phyloP scores from a whole-genome alignment of 208 protist genomes.

The Trypanosoma conorhini region DNA sequence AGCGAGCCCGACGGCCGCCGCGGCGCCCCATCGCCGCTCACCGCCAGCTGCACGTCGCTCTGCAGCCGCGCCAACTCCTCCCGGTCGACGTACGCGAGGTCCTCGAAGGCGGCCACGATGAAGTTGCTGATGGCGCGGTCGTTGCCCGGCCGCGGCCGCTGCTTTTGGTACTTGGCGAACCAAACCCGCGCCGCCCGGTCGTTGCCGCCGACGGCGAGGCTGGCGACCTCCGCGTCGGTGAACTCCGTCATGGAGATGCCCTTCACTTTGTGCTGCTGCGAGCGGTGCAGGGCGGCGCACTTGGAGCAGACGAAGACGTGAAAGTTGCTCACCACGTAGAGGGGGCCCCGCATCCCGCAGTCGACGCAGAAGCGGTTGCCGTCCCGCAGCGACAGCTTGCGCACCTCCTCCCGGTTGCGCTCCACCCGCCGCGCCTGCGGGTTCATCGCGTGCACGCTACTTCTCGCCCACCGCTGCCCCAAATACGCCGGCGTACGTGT shows the following conservation, averaged over 20 bases:
- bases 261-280: constrained; percentile 88
- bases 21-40: constrained; percentile 12
- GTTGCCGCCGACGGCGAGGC: constrained; percentile 60
- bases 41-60: constrained; percentile 27
- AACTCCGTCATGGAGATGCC: constrained; percentile 89
- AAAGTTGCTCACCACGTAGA: constrained; percentile 78
- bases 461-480: not conserved
- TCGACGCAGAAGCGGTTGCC: constrained; percentile 77
- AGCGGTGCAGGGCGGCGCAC: constrained; percentile 78
- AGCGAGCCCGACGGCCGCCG: not conserved
- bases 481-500: too few species aligned
- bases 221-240: constrained; percentile 61
- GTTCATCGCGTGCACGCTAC: constrained; percentile 53
- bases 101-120: constrained; percentile 52
- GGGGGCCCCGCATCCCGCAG: constrained; percentile 65
- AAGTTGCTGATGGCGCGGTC: constrained; percentile 37
- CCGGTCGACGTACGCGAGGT: constrained; percentile 36
- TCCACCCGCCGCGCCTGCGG: constrained; percentile 54
- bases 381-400: constrained; percentile 50
- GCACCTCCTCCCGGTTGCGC: constrained; percentile 65
- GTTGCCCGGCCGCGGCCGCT: constrained; percentile 43
- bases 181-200: constrained; percentile 62
- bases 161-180: constrained; percentile 43
- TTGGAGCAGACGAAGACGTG: constrained; percentile 81
- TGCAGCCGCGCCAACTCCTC: constrained; percentile 39